Conservation (phyloP, 305 asterid species). For the Plantago coronopus region DNA sequence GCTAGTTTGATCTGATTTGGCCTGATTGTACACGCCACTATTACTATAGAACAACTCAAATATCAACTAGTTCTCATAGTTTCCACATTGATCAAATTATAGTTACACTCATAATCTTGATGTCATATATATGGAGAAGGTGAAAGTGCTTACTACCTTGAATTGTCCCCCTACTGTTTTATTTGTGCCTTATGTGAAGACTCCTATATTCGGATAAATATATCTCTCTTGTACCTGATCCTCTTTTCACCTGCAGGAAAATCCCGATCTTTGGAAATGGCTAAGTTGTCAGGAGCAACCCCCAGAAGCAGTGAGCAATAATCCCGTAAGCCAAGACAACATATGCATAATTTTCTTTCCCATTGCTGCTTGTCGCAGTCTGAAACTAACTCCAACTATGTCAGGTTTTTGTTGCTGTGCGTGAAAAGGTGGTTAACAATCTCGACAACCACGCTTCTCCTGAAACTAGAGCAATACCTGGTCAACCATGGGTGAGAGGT, state of each 20-base stretch:
- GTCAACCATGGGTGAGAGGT: slow-evolving; percentile 90
- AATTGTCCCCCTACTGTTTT: not conserved
- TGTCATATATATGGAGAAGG: no score
- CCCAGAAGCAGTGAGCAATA: slow-evolving; percentile 58
- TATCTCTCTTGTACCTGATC: not conserved
- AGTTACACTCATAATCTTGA: no score
- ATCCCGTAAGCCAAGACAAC: slow-evolving; percentile 53
- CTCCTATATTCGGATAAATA: not conserved
- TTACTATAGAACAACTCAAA: no score
- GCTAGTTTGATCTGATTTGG: no score
- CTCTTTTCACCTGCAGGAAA: slow-evolving; percentile 50
- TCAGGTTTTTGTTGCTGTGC: slow-evolving; percentile 64
- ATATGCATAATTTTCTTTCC: not conserved
- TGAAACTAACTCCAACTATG: slow-evolving; percentile 8
- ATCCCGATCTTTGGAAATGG: slow-evolving; percentile 95
- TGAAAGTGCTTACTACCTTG: no score
- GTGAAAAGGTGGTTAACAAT: slow-evolving; percentile 54
- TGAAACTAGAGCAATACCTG: slow-evolving; percentile 67
- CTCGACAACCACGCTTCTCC: slow-evolving; percentile 63
- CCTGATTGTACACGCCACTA: no score
- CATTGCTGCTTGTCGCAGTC: not conserved
- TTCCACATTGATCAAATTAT: no score
- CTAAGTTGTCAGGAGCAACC: slow-evolving; percentile 78
- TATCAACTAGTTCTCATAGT: no score
- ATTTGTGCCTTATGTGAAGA: not conserved